These are phyloP conservation scores for Antitrichia curtipendula DNA, from an alignment of 225 moss, liverwort and hornwort genomes.

Conservation along the genomic window DNA sequence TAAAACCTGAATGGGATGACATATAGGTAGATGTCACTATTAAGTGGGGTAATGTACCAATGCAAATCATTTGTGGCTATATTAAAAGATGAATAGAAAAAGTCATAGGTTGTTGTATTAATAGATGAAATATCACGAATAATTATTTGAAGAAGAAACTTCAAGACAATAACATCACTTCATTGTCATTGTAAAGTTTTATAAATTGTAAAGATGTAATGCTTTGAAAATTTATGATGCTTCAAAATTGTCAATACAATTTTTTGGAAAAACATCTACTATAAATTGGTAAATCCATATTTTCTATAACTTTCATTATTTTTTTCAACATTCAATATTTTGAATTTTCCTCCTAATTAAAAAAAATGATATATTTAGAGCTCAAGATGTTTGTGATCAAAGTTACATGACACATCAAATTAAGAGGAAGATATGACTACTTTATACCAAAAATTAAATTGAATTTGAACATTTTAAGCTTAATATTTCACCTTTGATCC, in stretches of 20 bases:
- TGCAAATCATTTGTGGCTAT: accelerated
- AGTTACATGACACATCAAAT: background rate
- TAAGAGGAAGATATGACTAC: too few species aligned
- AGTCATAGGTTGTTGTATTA: background rate
- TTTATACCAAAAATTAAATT: background rate
- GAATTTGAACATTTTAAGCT: background rate
- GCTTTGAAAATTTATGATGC: background rate
- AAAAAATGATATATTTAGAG: background rate
- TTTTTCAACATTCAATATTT: background rate
- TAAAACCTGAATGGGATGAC: background rate
- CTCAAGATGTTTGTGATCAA: background rate
- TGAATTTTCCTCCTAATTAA: background rate
- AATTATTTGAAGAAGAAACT: background rate
- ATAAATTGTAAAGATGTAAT: background rate
- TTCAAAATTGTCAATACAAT: background rate
- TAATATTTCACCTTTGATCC: background rate
- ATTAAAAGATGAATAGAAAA: background rate
- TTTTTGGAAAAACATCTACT: background rate
- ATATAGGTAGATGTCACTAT: background rate
- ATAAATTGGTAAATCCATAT: background rate
- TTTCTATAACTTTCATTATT: background rate
- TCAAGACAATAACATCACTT: background rate
- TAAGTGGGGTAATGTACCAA: accelerated
- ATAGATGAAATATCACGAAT: background rate
- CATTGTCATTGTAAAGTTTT: too few species aligned